phyloP scores from a whole-genome alignment of 257 asterid species.

The Paulownia fortunei region DNA sequence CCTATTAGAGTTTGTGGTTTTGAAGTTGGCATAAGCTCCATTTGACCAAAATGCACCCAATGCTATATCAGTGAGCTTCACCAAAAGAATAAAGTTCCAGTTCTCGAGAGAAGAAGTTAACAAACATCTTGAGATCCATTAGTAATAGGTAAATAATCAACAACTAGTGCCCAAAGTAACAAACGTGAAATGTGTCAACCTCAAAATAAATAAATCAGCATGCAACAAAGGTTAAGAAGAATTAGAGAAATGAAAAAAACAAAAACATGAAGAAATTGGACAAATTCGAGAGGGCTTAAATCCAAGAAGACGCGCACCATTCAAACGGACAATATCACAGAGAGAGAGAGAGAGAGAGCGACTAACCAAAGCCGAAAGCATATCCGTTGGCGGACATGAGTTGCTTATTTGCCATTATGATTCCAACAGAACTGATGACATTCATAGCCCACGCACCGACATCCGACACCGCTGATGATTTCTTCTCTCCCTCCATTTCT shows the following conservation, averaged over 20 bases:
- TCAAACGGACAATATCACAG: not conserved
- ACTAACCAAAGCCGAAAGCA: constrained; percentile 80
- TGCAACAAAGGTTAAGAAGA: no score
- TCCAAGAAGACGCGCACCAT: not conserved
- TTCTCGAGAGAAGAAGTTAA: no score
- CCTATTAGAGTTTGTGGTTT: not conserved
- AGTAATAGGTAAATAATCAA: not conserved
- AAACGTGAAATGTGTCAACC: no score
- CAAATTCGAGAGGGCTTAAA: not conserved
- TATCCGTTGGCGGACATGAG: constrained; percentile 87
- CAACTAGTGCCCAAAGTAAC: not conserved
- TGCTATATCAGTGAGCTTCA: not conserved
- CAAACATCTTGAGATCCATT: constrained; percentile 4
- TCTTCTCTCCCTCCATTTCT: constrained; percentile 78
- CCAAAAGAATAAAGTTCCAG: no score
- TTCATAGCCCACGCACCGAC: constrained; percentile 99
- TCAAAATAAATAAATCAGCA: no score
- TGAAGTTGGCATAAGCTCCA: not conserved
- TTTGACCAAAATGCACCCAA: not conserved
- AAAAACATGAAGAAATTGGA: not conserved
- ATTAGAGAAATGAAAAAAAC: no score
- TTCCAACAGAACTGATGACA: constrained; percentile 92
- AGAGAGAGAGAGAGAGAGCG: not conserved
- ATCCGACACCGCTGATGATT: constrained; percentile 71
- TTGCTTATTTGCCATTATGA: constrained; percentile 93